A percentile compares a stretch with the other conserved stretches of the same genome.
Conservation (phyloP, 192 early-diverging fungal genomes). For the Paraglomus brasilianum region DNA sequence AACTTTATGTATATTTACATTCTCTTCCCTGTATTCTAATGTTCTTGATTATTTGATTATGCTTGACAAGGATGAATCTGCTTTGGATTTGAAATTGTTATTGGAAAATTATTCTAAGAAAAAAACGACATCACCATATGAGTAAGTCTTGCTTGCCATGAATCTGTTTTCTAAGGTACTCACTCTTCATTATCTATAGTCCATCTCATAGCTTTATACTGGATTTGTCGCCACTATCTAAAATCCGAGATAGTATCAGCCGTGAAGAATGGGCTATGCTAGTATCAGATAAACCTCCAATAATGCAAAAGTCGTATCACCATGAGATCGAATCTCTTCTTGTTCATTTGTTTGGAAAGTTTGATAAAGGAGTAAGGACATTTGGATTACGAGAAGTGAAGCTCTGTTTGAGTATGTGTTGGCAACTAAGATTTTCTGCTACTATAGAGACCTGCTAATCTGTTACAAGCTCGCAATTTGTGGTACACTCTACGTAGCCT, state of each 20-base stretch:
- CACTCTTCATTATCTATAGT: slow-evolving; percentile 11
- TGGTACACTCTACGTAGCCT: slow-evolving; percentile 25
- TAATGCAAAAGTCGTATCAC: slow-evolving; percentile 19
- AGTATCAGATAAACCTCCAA: slow-evolving; percentile 8
- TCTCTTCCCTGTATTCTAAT: too few species aligned
- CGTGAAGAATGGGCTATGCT: slow-evolving; percentile 16
- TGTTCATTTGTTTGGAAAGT: slow-evolving; percentile 24
- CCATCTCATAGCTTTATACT: slow-evolving; percentile 28
- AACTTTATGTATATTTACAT: too few species aligned
- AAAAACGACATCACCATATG: slow-evolving; percentile 23
- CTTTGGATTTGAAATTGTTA: too few species aligned
- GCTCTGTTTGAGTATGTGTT: background rate
- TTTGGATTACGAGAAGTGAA: too few species aligned
- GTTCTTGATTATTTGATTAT: too few species aligned
- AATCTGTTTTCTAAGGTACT: background rate
- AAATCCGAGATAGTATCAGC: slow-evolving; percentile 19
- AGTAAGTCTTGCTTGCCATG: slow-evolving; percentile 11
- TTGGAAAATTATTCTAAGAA: slow-evolving; percentile 27
- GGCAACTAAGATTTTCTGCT: background rate
- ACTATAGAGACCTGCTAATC: slow-evolving; percentile 6
- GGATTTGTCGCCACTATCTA: slow-evolving; percentile 25
- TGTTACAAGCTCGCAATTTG: slow-evolving; percentile 21
- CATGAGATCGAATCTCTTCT: slow-evolving; percentile 17
- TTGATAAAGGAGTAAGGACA: background rate
- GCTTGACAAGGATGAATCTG: too few species aligned